These are phyloP conservation scores for Fragaria vesca DNA, from an alignment of 306 rosid species.

Conservation along the genomic window DNA sequence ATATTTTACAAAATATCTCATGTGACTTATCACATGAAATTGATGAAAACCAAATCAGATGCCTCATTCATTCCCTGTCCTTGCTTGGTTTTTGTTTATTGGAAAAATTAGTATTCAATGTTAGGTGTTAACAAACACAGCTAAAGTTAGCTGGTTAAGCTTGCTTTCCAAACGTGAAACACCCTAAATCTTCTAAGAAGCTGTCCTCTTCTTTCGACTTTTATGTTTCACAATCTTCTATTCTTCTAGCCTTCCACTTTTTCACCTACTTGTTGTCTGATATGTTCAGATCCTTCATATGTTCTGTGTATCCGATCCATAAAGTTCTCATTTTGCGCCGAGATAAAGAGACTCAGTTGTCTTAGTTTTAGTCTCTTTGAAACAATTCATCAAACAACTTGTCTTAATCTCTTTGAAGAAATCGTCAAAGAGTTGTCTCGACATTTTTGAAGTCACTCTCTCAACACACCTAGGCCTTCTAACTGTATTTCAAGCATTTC, in stretches of 20 bases:
- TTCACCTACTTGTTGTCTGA: neutral
- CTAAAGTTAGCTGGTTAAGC: conserved; percentile 53
- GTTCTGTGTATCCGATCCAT: neutral
- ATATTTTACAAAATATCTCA: conserved; percentile 41
- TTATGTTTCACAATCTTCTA: conserved; percentile 6
- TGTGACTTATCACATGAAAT: conserved; percentile 61
- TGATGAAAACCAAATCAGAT: conserved; percentile 32
- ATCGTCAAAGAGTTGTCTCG: neutral
- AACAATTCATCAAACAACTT: neutral
- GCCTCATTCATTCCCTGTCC: conserved; percentile 30
- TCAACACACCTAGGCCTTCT: neutral
- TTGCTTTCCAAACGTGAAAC: conserved; percentile 33
- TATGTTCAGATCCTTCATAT: neutral
- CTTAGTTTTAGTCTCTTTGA: neutral
- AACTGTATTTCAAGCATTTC: neutral
- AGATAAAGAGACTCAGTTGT: neutral
- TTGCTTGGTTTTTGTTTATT: conserved; percentile 24
- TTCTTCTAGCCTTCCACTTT: neutral
- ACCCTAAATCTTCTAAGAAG: conserved; percentile 23
- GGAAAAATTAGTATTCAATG: conserved; percentile 17
- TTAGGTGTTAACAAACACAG: conserved; percentile 41
- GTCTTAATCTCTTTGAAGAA: neutral
- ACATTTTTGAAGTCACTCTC: neutral
- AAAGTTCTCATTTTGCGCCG: neutral
- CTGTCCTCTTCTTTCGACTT: conserved; percentile 8